Conservation (phyloP, 2,329 filamentous ascomycete genomes). For the Ceratocystis albifundus region DNA sequence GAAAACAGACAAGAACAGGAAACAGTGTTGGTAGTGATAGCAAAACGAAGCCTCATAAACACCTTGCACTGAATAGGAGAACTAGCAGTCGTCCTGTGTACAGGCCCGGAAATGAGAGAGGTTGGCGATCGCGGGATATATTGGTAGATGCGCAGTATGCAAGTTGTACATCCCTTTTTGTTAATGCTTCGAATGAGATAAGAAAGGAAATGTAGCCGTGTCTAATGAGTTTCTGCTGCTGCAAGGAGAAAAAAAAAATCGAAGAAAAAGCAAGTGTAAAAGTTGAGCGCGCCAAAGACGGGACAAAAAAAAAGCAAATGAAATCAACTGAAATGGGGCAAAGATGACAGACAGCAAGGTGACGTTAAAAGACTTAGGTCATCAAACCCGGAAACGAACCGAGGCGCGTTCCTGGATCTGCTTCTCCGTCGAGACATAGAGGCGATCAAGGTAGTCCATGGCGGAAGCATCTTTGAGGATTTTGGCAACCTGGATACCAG, state of each 20-base stretch:
- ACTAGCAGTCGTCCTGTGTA: neutral
- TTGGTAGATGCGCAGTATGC: neutral
- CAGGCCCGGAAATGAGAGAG: neutral
- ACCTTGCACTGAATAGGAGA: neutral
- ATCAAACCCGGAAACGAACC: conserved; percentile 33
- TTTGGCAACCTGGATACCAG: conserved; percentile 76
- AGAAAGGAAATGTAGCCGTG: conserved; percentile 8
- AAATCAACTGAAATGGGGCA: conserved; percentile 11
- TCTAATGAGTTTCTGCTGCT: conserved; percentile 14
- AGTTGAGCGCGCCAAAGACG: neutral
- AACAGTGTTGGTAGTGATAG: conserved; percentile 12
- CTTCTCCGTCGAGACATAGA: conserved; percentile 73
- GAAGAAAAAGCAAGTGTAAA: conserved; percentile 9
- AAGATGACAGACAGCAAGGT: conserved; percentile 7
- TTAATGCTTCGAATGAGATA: neutral
- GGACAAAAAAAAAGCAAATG: conserved; percentile 8
- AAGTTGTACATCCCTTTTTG: neutral
- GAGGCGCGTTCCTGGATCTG: conserved; percentile 58
- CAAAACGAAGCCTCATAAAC: conserved; percentile 1
- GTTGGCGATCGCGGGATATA: neutral
- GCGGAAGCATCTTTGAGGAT: conserved; percentile 74
- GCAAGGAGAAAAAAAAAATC: conserved; percentile 19
- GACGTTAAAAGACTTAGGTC: neutral
- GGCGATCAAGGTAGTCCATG: conserved; percentile 68
- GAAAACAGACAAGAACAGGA: conserved; percentile 10